Evolutionary conservation across 1,284 basidiomycete species (phyloP).

Genomic region (Cronartium quercuum): DNA sequence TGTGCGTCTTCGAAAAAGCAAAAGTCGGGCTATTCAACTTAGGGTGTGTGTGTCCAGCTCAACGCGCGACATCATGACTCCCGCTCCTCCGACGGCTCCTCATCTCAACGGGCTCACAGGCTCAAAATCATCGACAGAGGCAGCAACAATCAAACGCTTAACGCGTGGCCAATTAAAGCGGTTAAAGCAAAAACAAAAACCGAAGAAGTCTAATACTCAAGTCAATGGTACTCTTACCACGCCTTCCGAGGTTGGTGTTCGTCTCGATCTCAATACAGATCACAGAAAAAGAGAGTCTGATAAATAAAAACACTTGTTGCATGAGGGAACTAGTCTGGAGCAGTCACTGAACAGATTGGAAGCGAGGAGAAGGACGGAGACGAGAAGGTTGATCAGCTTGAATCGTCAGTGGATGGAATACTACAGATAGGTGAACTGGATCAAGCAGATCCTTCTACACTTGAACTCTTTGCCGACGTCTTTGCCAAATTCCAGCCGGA

Average conservation of each 20-base stretch:
- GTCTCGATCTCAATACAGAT: not conserved
- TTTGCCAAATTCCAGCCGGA: slow-evolving; percentile 38
- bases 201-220: slow-evolving; percentile 13
- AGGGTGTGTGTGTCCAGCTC: no score
- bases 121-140: not conserved
- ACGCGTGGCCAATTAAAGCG: slow-evolving; percentile 46
- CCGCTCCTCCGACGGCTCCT: no score
- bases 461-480: slow-evolving; percentile 39
- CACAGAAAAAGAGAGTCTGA: no score
- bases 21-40: no score
- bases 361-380: not conserved
- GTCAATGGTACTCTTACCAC: not conserved
- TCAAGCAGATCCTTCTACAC: slow-evolving; percentile 14
- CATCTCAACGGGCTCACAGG: no score
- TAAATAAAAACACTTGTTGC: no score
- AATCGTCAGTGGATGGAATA: slow-evolving; percentile 18
- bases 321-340: no score
- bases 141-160: slow-evolving; percentile 32
- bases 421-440: slow-evolving; percentile 25
- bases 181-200: slow-evolving; percentile 46
- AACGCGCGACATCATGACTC: no score
- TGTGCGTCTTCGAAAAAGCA: no score
- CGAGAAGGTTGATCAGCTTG: not conserved
- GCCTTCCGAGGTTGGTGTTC: not conserved
- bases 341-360: no score